phyloP scores from a whole-genome alignment of 768 basidiomycete species.

The Mycena chlorophos region DNA sequence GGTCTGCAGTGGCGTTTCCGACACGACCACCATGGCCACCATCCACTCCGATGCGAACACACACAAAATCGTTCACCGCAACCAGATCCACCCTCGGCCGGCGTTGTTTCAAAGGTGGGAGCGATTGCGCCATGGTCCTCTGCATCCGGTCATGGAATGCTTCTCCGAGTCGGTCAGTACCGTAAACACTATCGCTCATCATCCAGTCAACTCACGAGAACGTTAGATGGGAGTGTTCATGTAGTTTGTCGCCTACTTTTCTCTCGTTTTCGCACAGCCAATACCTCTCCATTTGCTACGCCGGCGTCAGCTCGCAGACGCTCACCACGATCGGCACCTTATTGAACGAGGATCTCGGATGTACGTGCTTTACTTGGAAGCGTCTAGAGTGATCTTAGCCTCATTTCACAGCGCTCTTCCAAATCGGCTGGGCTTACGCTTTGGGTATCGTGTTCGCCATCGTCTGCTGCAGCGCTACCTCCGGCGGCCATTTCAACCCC shows the following conservation, averaged over 20 bases:
- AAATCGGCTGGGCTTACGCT: slow-evolving; percentile 59
- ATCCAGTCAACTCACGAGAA: slow-evolving; percentile 4
- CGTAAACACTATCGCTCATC: neutral
- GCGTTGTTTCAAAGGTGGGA: slow-evolving; percentile 8
- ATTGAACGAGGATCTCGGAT: slow-evolving; percentile 44
- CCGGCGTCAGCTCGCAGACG: slow-evolving; percentile 58
- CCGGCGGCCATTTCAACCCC: slow-evolving; percentile 69
- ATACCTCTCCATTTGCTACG: neutral
- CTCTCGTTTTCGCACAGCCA: slow-evolving; percentile 33
- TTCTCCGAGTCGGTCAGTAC: slow-evolving; percentile 58
- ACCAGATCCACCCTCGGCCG: neutral
- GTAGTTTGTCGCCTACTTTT: slow-evolving; percentile 35
- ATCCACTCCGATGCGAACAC: neutral
- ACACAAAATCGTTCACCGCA: neutral
- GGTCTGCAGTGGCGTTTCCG: too few species aligned
- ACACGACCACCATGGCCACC: slow-evolving; percentile 3
- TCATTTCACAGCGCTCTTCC: slow-evolving; percentile 45
- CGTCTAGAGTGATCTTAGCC: neutral
- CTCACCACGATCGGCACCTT: slow-evolving; percentile 50
- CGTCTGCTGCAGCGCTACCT: slow-evolving; percentile 49
- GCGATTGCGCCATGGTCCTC: slow-evolving; percentile 23
- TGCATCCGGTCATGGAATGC: slow-evolving; percentile 58
- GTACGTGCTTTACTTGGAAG: slow-evolving; percentile 35
- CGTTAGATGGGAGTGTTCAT: slow-evolving; percentile 60
- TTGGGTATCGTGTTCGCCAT: slow-evolving; percentile 63